These are phyloP conservation scores for Litsea cubeba DNA, from an alignment of 164 flowering plant species.

Conservation along the genomic window DNA sequence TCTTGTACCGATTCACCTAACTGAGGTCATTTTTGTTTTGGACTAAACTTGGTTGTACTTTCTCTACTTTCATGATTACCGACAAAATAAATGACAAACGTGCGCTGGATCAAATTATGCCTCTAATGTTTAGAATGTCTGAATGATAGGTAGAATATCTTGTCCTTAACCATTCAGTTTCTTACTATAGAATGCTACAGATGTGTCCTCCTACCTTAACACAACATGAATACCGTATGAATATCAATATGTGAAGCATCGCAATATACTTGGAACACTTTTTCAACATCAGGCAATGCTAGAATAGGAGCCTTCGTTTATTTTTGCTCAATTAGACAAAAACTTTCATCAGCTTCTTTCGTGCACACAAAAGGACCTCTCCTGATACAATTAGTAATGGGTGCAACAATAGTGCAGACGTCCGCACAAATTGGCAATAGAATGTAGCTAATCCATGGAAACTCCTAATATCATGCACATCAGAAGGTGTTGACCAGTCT, in stretches of 20 bases:
- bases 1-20: no score
- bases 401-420: not conserved
- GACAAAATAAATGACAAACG: no score
- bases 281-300: not conserved
- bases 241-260: not conserved
- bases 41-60: no score
- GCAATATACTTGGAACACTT: not conserved
- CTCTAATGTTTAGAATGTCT: not conserved
- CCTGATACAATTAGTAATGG: not conserved
- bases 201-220: not conserved
- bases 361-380: not conserved
- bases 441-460: not conserved
- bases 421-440: not conserved
- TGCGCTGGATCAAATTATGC: no score
- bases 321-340: not conserved
- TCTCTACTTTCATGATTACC: no score
- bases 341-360: not conserved
- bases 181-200: not conserved
- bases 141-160: constrained; percentile 3
- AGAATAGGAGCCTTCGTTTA: not conserved
- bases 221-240: not conserved
- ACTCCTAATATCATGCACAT: not conserved
- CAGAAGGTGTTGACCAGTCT: not conserved
- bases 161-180: not conserved
- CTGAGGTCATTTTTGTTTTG: no score